Evolutionary conservation across 1,139 yeast species (phyloP), one percentile per base, ranked within the genome.

Genomic region (Debaryomyces fabryi): DNA sequence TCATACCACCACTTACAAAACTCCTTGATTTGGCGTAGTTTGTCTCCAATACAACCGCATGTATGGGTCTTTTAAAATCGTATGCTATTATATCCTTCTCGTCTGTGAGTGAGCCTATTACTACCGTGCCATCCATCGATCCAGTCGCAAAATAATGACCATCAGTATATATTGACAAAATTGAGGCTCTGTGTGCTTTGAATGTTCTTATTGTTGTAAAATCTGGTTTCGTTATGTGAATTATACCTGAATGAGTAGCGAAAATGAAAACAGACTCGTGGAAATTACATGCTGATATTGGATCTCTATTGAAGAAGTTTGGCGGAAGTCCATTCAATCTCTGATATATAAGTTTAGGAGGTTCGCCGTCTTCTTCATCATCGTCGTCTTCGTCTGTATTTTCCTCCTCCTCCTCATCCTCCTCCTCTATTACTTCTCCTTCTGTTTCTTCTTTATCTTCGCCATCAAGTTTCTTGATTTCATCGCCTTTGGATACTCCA

Each of bases 91-190:
- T 81, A 56, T 86, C 95, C 25, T 76, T 71, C 16, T 79, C 82
- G 51, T 86, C 90, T 1, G 56, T 52, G 0, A 88, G 71, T 0
- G 92, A 80, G 0, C 96, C 95, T 9, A 92, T 81, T 0, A 89
- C 91, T 0, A 92, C 87, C 0, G 96, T 88, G 0, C 99, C 98
- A 62, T 93, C 98, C 75, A 92, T 86, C 0, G 97, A 90, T 0
- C 92, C 96, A 0, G 96, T 85, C 0, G 92, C 96, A 55, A 92
- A 82, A 58, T 77, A 83, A 10, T 68, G 66, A 0, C 95, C 96
- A 59, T 90, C 96, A 0, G 88, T 80, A 49, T 85, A 81, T 2
- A 85, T 71, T 0, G 90, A 81, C 38, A 92, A 69, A 2, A 93
- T 81, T 0, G 97, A 89, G 0, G 98, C 93, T 42, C 89, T 74